A percentile compares a stretch with the other conserved stretches of the same genome.
Conservation (phyloP, 306 rosid genomes). For the Prinsepia uniflora region DNA sequence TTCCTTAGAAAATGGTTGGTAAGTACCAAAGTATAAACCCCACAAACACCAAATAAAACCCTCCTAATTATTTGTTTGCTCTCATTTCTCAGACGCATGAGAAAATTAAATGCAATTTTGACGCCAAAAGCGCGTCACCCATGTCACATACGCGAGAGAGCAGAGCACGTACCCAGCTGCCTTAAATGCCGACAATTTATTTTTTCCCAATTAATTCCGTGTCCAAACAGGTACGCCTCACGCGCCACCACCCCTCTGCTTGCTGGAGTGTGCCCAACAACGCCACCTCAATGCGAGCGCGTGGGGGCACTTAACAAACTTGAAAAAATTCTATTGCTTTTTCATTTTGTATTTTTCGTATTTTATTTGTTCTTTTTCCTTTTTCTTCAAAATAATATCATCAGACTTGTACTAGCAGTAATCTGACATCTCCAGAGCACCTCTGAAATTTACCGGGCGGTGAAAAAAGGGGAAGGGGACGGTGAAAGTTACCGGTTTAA, state of each 20-base stretch:
- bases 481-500: constrained; percentile 32
- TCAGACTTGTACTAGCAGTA: not conserved
- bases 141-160: constrained; percentile 40
- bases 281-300: not conserved
- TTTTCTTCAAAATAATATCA: not conserved
- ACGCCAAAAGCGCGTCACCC: constrained; percentile 48
- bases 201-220: constrained; percentile 45
- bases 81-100: not conserved
- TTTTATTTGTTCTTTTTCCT: not conserved
- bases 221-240: constrained; percentile 16
- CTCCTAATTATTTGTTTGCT: not conserved
- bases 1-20: too few relatives aligned
- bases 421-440: constrained; percentile 2
- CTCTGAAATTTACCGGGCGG: constrained; percentile 21
- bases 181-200: constrained; percentile 56
- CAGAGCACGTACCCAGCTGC: constrained; percentile 50
- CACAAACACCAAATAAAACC: not conserved
- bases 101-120: constrained; percentile 33
- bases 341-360: not conserved
- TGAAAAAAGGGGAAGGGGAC: not conserved
- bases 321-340: not conserved
- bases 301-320: not conserved
- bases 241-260: constrained; percentile 29
- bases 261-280: not conserved
- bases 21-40: not conserved